Conservation (phyloP, 768 basidiomycete genomes). For the Chalciporus pseudorubinellus region DNA sequence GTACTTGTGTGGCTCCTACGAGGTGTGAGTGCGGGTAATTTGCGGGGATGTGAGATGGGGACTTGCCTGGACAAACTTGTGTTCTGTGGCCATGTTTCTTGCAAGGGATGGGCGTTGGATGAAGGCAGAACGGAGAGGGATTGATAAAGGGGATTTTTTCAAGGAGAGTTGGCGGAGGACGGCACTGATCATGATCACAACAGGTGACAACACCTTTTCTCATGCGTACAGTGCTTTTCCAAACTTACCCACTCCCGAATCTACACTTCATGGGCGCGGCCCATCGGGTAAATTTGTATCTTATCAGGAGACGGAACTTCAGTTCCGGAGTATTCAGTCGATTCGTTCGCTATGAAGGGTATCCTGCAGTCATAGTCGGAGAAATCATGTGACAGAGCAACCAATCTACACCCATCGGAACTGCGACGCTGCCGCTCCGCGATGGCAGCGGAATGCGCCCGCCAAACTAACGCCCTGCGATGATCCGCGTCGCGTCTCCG, state of each 20-base stretch:
- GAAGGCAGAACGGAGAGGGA: not conserved
- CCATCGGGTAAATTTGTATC: not conserved
- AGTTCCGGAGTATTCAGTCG: too few species aligned
- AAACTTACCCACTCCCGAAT: not conserved
- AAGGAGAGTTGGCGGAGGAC: slow-evolving; percentile 9
- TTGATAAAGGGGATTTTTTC: not conserved
- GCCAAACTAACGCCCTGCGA: slow-evolving; percentile 33
- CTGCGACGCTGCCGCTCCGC: slow-evolving; percentile 11
- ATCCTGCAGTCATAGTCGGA: too few species aligned
- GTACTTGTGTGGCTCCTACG: slow-evolving; percentile 49
- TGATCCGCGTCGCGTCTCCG: slow-evolving; percentile 30
- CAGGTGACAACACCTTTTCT: slow-evolving; percentile 14
- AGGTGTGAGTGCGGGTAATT: not conserved
- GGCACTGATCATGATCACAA: slow-evolving; percentile 8
- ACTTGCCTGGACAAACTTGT: slow-evolving; percentile 23
- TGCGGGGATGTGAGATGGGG: not conserved
- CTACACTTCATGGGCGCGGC: too few species aligned
- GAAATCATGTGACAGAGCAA: not conserved
- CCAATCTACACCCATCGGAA: not conserved
- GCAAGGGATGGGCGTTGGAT: not conserved
- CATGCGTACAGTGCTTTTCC: slow-evolving; percentile 5
- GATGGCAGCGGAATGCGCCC: not conserved
- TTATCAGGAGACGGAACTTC: not conserved
- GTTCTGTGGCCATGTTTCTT: slow-evolving; percentile 17
- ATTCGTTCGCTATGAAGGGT: too few species aligned